Evolutionary conservation across 345 rosid genomes (phyloP).

Genomic region (Salix exigua): DNA sequence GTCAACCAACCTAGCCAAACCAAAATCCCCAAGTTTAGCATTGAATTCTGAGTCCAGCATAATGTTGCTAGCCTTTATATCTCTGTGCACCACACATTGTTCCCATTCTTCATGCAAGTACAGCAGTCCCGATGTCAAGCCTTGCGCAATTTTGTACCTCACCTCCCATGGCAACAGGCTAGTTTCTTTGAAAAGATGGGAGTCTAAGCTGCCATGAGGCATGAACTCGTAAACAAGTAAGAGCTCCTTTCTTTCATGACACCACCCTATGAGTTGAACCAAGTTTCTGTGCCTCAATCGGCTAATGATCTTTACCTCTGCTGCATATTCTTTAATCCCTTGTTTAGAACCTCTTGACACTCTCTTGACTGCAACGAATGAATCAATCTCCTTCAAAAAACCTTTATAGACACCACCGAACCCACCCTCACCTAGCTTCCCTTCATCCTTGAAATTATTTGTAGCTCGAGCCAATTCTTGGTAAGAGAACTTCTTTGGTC

Average conservation of each 20-base stretch:
- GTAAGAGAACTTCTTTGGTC: slow-evolving; percentile 27
- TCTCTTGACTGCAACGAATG: slow-evolving; percentile 24
- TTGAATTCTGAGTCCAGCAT: slow-evolving; percentile 26
- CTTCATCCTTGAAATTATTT: slow-evolving; percentile 18
- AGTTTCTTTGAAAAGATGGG: slow-evolving; percentile 15
- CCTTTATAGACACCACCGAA: slow-evolving; percentile 32
- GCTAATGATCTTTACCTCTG: slow-evolving; percentile 34
- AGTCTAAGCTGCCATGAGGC: slow-evolving; percentile 36
- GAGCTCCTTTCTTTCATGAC: slow-evolving; percentile 27
- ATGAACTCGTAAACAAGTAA: slow-evolving; percentile 34
- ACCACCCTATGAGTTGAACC: slow-evolving; percentile 40
- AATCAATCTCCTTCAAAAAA: slow-evolving; percentile 5
- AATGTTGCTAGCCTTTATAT: slow-evolving; percentile 36
- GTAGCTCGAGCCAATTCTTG: slow-evolving; percentile 28
- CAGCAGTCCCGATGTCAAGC: slow-evolving; percentile 22
- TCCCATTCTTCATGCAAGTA: slow-evolving; percentile 39
- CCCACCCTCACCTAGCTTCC: slow-evolving; percentile 34
- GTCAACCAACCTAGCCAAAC: slow-evolving; percentile 27
- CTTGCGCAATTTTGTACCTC: slow-evolving; percentile 23
- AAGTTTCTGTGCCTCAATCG: slow-evolving; percentile 34
- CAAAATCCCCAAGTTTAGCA: slow-evolving; percentile 34
- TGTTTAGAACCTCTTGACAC: slow-evolving; percentile 9
- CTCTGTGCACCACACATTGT: slow-evolving; percentile 31
- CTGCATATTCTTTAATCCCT: slow-evolving; percentile 24
- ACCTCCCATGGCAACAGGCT: slow-evolving; percentile 17